Base-by-base conservation (phyloP, 192 early-diverging fungal genomes). In the Backusella australiensis region DNA sequence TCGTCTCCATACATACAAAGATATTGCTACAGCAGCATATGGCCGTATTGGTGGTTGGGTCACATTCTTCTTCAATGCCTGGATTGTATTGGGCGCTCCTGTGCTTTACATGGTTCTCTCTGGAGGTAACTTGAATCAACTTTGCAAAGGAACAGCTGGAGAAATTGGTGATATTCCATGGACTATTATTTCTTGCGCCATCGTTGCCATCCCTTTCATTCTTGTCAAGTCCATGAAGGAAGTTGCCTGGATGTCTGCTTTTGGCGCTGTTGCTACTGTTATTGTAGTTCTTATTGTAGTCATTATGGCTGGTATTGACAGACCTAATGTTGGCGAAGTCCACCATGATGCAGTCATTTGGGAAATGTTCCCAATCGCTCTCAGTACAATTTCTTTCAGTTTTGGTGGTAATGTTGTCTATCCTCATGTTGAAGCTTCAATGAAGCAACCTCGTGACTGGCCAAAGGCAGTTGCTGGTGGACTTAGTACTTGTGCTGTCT, bases 371-470 rank as follows among this genome's bases (percentile, higher is more conserved):
- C 90, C 91, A 1, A 78, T 87, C 23, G 88, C 91, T 1, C 71
- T 94, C 5, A 88, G 88, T 14, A 89, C 90, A 15, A 86, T 94
- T 46, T 87, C 84, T 26, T 92, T 92, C 71, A 88, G 87, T 23
- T 94, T 90, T 53, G 86, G 87, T 38, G 92, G 92, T 36, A 94
- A 92, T 77, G 87, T 90, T 36, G 89, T 92, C 32, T 94, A 90
- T 77, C 86, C 90, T 53, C 88, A 94, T 69, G 88, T 92, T 4
- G 90, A 94, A 76, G 82, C 84, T 5, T 85, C 88, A 35, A 90
- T 94, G 90, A 79, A 84, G 29, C 78, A 85, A 34, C 92, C 90
- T 36, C 68, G 73, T 12, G 68, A 83, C 1, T 94, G 90, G 84
- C 84, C 85, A 19, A 85, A 79, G 73, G 90, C 91, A 15, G 77